Conservation (phyloP, 2,329 filamentous ascomycete genomes). For the Pseudogymnoascus sp. region DNA sequence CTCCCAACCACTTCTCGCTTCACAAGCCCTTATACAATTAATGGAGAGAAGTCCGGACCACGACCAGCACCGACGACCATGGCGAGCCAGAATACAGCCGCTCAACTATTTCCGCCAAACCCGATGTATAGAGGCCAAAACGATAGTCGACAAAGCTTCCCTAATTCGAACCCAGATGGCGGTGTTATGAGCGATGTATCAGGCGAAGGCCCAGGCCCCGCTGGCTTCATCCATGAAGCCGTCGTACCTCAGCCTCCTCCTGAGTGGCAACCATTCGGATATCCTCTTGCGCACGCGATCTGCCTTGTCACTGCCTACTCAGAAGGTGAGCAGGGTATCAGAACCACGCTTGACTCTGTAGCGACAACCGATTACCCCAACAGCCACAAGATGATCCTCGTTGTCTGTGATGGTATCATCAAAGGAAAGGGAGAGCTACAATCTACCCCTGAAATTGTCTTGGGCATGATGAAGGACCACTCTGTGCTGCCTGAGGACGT, state of each 20-base stretch:
- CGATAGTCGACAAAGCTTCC: constrained; percentile 56
- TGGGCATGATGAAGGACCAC: constrained; percentile 93
- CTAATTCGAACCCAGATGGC: constrained; percentile 48
- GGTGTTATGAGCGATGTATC: constrained; percentile 42
- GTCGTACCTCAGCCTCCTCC: constrained; percentile 94
- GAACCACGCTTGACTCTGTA: constrained; percentile 90
- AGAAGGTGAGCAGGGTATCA: constrained; percentile 84
- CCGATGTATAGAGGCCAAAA: constrained; percentile 63
- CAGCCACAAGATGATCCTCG: constrained; percentile 94
- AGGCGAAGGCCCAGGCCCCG: constrained; percentile 66
- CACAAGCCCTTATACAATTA: constrained; percentile 77
- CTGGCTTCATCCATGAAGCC: constrained; percentile 91
- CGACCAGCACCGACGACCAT: constrained; percentile 72
- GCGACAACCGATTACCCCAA: constrained; percentile 98
- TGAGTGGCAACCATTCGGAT: constrained; percentile 96
- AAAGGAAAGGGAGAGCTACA: constrained; percentile 84
- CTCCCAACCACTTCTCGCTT: constrained; percentile 91
- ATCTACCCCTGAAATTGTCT: constrained; percentile 81
- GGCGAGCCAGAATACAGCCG: constrained; percentile 72
- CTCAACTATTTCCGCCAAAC: constrained; percentile 61
- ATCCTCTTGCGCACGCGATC: constrained; percentile 84
- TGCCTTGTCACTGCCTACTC: constrained; percentile 96
- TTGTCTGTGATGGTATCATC: constrained; percentile 95
- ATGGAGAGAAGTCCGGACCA: constrained; percentile 46
- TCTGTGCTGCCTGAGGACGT: constrained; percentile 74